A percentile compares a stretch with the other conserved stretches of the same genome.
phyloP scores from a whole-genome alignment of 139 green algal species.

The Raphidocelis subcapitata region DNA sequence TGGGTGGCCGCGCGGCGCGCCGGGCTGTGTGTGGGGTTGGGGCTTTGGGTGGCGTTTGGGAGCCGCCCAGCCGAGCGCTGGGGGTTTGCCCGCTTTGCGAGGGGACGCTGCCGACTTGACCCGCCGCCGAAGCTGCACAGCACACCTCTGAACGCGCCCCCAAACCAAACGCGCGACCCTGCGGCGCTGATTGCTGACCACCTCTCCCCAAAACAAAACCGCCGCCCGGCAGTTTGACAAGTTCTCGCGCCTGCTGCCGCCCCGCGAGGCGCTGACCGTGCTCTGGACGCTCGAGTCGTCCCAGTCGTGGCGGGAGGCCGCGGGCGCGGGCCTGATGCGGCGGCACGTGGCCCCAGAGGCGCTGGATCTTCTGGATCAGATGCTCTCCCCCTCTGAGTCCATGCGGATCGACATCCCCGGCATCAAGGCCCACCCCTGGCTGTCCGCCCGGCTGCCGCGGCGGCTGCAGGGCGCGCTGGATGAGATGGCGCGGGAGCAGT shows the following conservation, averaged over 20 bases:
- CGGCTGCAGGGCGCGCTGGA: constrained; percentile 19
- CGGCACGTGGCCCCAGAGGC: background rate
- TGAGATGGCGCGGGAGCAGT: constrained; percentile 15
- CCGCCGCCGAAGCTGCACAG: too few relatives aligned
- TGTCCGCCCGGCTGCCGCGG: constrained; percentile 70
- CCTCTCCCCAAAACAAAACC: too few relatives aligned
- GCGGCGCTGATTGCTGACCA: too few relatives aligned
- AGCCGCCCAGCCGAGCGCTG: too few relatives aligned
- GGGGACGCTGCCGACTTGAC: too few relatives aligned
- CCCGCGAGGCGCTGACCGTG: constrained; percentile 11
- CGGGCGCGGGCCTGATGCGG: background rate
- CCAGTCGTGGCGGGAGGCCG: constrained; percentile 16
- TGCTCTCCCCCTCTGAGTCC: constrained; percentile 43
- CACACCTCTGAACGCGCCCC: too few relatives aligned
- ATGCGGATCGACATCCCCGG: constrained; percentile 73
- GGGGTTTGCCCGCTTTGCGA: too few relatives aligned
- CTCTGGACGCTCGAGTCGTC: constrained; percentile 18
- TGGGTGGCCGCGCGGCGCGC: too few relatives aligned
- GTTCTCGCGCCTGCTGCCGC: constrained; percentile 16
- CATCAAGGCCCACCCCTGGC: constrained; percentile 91
- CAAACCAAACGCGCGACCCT: too few relatives aligned
- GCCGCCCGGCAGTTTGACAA: constrained; percentile 14
- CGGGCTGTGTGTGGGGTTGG: too few relatives aligned
- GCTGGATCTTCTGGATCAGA: constrained; percentile 44
- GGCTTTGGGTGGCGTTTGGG: too few relatives aligned